Conservation (phyloP, 2,329 filamentous ascomycete species). For the Ascochyta viciae-villosae region DNA sequence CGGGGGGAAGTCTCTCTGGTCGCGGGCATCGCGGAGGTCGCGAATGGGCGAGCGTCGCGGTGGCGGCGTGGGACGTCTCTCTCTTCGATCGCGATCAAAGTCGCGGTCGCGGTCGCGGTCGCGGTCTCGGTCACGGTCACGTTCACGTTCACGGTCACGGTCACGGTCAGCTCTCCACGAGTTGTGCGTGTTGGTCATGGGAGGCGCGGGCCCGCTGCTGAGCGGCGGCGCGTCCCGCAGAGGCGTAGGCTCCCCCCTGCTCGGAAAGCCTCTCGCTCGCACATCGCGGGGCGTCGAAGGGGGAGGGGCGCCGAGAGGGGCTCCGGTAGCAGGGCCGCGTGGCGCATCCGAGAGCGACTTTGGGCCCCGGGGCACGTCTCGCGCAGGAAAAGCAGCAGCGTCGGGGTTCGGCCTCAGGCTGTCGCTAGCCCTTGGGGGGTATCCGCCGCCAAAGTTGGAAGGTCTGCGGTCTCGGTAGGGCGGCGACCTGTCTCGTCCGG, state of each 20-base stretch:
- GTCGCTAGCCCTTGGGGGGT: conserved; percentile 57
- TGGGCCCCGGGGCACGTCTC: conserved; percentile 80
- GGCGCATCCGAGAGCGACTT: conserved; percentile 75
- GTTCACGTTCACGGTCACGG: conserved; percentile 58
- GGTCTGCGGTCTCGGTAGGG: conserved; percentile 71
- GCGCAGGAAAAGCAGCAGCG: conserved; percentile 35
- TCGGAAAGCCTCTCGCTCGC: conserved; percentile 67
- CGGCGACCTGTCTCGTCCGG: conserved; percentile 54
- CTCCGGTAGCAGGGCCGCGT: conserved; percentile 46
- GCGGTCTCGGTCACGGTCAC: conserved; percentile 40
- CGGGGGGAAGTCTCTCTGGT: conserved; percentile 67
- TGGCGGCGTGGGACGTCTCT: conserved; percentile 67
- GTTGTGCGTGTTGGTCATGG: conserved; percentile 54
- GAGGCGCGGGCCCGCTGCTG: conserved; percentile 32
- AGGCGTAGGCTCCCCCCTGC: conserved; percentile 66
- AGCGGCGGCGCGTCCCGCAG: conserved; percentile 64
- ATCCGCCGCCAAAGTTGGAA: conserved; percentile 65
- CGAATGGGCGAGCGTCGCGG: conserved; percentile 67
- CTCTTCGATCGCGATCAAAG: conserved; percentile 63
- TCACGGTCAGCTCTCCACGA: conserved; percentile 60
- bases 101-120: conserved; percentile 61
- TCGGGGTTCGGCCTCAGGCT: conserved; percentile 39
- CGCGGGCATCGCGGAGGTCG: conserved; percentile 63
- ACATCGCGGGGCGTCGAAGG: conserved; percentile 57
- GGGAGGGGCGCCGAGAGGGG: conserved; percentile 40